These are phyloP conservation scores for Kazachstania bromeliacearum DNA, from an alignment of 805 yeast genomes.

Conservation along the genomic window DNA sequence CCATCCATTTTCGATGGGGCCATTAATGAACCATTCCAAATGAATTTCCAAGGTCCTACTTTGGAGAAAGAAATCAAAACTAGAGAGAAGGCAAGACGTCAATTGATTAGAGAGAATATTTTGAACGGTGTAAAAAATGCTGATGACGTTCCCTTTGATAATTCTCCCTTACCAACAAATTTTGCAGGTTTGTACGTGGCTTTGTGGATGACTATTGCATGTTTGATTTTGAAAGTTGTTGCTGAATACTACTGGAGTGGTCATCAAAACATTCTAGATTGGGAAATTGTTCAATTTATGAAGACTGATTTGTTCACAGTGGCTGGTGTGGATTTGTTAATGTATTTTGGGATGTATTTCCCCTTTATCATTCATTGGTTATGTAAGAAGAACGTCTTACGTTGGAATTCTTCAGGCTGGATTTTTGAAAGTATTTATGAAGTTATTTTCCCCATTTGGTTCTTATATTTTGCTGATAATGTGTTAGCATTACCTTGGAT, in stretches of 20 bases:
- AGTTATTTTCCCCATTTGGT: slow-evolving; percentile 40
- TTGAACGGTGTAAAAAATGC: background rate
- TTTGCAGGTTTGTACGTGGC: slow-evolving; percentile 78
- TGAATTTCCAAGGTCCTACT: slow-evolving; percentile 25
- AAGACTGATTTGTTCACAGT: slow-evolving; percentile 53
- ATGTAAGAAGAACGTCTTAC: slow-evolving; percentile 36
- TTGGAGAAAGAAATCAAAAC: slow-evolving; percentile 18
- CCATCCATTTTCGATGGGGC: slow-evolving; percentile 46
- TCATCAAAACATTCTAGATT: slow-evolving; percentile 32
- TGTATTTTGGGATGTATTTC: slow-evolving; percentile 64
- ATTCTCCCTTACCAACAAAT: slow-evolving; percentile 9
- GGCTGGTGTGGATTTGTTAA: slow-evolving; percentile 60
- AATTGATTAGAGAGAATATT: slow-evolving; percentile 4
- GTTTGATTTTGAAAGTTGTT: slow-evolving; percentile 43
- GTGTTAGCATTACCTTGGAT: slow-evolving; percentile 66
- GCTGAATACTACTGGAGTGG: slow-evolving; percentile 42
- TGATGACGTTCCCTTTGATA: slow-evolving; percentile 3
- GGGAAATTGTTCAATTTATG: slow-evolving; percentile 51
- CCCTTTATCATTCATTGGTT: slow-evolving; percentile 50
- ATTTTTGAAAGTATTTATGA: slow-evolving; percentile 51
- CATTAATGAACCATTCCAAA: slow-evolving; percentile 22
- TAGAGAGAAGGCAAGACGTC: slow-evolving; percentile 7
- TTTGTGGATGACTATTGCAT: slow-evolving; percentile 61
- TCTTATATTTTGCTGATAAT: slow-evolving; percentile 48
- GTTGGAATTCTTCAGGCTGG: slow-evolving; percentile 65